Conservation (phyloP, 2,329 filamentous ascomycete species). For the Apiospora malaysiana region DNA sequence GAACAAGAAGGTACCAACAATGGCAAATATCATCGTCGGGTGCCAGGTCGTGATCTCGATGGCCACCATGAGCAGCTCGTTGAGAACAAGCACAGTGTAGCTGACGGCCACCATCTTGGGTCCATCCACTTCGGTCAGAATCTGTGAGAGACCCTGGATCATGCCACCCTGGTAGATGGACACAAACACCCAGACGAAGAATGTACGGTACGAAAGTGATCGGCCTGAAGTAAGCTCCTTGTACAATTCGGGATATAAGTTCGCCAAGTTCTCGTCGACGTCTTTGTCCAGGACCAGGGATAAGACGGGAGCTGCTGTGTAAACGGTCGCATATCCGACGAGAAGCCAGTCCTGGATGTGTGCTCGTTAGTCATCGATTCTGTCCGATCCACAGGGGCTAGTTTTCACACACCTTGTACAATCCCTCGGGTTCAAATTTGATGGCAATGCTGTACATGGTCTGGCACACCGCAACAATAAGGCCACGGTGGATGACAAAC, state of each 20-base stretch:
- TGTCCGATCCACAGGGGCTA: not conserved
- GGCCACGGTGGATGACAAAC: constrained; percentile 95
- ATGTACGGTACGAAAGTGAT: constrained; percentile 88
- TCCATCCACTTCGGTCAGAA: constrained; percentile 80
- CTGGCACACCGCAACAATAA: constrained; percentile 95
- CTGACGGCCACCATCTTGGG: constrained; percentile 84
- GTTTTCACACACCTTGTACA: constrained; percentile 70
- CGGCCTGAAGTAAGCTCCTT: constrained; percentile 92
- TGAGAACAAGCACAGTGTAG: constrained; percentile 90
- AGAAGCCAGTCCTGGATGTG: constrained; percentile 82
- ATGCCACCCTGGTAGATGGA: constrained; percentile 94
- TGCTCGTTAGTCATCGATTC: not conserved
- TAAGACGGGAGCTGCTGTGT: constrained; percentile 92
- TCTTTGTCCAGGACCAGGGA: constrained; percentile 94
- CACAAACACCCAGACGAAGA: constrained; percentile 95
- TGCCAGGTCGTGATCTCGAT: constrained; percentile 98
- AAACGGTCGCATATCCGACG: constrained; percentile 94
- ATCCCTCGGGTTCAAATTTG: constrained; percentile 88
- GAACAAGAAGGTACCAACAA: constrained; percentile 81
- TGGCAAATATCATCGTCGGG: constrained; percentile 83
- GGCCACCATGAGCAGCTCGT: constrained; percentile 96
- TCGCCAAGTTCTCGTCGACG: constrained; percentile 91
- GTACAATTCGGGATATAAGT: constrained; percentile 95
- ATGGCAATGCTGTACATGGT: constrained; percentile 96
- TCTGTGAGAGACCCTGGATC: constrained; percentile 92